A percentile compares a stretch with the other conserved stretches of the same genome.
Evolutionary conservation across 805 yeast species (phyloP).

Genomic region (Ogataea pilisensis): DNA sequence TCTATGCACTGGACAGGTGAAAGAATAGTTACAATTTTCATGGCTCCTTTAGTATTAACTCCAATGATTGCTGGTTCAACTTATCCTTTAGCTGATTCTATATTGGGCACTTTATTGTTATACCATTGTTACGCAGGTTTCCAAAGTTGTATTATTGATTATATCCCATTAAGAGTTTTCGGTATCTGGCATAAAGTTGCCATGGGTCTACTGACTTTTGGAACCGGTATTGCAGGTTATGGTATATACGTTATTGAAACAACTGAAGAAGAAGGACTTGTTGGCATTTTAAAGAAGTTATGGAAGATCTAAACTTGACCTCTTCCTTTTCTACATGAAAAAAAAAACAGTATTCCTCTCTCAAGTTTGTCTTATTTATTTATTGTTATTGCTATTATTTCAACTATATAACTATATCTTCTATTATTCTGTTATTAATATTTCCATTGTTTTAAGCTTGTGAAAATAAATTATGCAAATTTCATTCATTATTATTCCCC

Average conservation of each 20-base stretch:
- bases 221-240: slow-evolving; percentile 61
- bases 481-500: too few relatives aligned
- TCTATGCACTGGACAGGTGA: slow-evolving; percentile 75
- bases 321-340: neutral
- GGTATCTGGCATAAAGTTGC: slow-evolving; percentile 61
- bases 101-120: slow-evolving; percentile 50
- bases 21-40: slow-evolving; percentile 51
- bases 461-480: too few relatives aligned
- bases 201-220: slow-evolving; percentile 55
- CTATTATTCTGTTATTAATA: too few relatives aligned
- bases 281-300: slow-evolving; percentile 36
- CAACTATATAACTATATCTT: neutral
- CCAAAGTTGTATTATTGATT: slow-evolving; percentile 73
- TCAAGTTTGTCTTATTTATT: too few relatives aligned
- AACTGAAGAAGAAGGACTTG: slow-evolving; percentile 59
- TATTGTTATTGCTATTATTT: too few relatives aligned
- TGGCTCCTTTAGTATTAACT: slow-evolving; percentile 59
- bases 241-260: slow-evolving; percentile 71
- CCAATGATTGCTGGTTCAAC: slow-evolving; percentile 58
- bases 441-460: too few relatives aligned
- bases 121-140: slow-evolving; percentile 70
- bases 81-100: slow-evolving; percentile 52
- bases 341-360: too few relatives aligned
- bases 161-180: slow-evolving; percentile 70
- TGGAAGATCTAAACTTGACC: slow-evolving; percentile 26